A percentile compares a stretch with the other conserved stretches of the same genome.
Conservation (phyloP, 2,329 filamentous ascomycete species). For the Neobulgaria alba region DNA sequence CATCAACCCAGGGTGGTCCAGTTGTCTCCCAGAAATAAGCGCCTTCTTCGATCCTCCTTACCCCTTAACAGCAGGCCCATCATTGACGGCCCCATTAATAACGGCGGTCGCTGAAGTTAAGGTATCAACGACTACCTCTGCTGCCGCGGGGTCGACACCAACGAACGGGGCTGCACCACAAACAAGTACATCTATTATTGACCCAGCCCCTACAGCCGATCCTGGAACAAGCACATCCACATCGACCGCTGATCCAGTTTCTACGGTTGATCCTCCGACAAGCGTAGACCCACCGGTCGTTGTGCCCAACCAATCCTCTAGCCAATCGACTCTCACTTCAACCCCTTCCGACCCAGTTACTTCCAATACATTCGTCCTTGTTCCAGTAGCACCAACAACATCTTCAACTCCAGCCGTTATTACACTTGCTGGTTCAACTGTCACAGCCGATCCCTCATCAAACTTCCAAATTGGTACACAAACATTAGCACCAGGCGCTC, state of each 20-base stretch:
- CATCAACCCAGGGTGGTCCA: background rate
- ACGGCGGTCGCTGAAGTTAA: no score
- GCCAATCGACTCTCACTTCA: background rate
- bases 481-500: background rate
- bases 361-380: background rate
- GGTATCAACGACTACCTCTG: background rate
- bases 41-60: constrained; percentile 1
- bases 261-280: background rate
- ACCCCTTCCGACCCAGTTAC: background rate
- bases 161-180: background rate
- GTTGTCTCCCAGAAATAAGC: background rate
- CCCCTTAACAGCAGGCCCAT: background rate
- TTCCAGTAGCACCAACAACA: background rate
- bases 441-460: constrained; percentile 2
- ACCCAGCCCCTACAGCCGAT: background rate
- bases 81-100: background rate
- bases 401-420: background rate
- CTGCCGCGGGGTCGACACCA: background rate
- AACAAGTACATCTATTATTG: background rate
- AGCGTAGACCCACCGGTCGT: background rate
- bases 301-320: background rate
- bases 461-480: background rate
- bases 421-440: background rate
- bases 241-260: background rate
- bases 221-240: background rate